Evolutionary conservation across 2,329 filamentous ascomycete species (phyloP), one percentile per base, ranked within the genome.

Genomic region (Colletotrichum liaoningense): DNA sequence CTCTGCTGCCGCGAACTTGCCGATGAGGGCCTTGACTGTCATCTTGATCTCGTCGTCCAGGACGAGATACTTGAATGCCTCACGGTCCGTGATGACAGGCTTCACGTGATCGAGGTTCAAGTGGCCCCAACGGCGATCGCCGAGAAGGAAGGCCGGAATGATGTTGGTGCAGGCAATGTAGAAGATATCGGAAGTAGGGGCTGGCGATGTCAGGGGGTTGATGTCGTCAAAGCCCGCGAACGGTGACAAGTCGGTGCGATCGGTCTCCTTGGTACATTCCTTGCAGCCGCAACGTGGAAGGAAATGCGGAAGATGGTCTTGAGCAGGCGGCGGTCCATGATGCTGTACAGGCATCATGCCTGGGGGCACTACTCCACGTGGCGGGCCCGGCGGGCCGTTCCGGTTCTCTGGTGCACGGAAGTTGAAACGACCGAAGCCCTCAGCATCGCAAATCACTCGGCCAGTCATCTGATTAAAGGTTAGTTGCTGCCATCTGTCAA

Each of bases 61-160:
- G 6, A 87, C 85, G 30, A 88, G 84, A 69, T 86, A 85, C 77
- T 86, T 85, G 84, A 88, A 88, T 3, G 86, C 86, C 52, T 87
- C 85, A 65, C 79, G 83, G 77, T 88, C 86, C 1, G 84, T 82
- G 63, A 81, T 78, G 66, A 87, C 79, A 7, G 83, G 82, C 60
- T 78, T 77, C 69, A 88, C 80, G 59, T 80, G 77, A 46, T 82
- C 81, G 16, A 87, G 74, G 63, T 82, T 79, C 16, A 88, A 78
- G 70, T 84, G 80, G 24, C 83, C 85, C 86, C 86, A 88, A 19
- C 81, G 81, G 2, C 86, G 80, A 65, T 85, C 82, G 12, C 81
- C 80, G 5, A 88, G 81, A 68, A 88, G 79, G 75, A 88, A 88
- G 0, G 84, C 86, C 0, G 85, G 82, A 57, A 88, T 83, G n/a